Conservation (phyloP, 176 grass and related monocot species). For the Tuctoria greenei region DNA sequence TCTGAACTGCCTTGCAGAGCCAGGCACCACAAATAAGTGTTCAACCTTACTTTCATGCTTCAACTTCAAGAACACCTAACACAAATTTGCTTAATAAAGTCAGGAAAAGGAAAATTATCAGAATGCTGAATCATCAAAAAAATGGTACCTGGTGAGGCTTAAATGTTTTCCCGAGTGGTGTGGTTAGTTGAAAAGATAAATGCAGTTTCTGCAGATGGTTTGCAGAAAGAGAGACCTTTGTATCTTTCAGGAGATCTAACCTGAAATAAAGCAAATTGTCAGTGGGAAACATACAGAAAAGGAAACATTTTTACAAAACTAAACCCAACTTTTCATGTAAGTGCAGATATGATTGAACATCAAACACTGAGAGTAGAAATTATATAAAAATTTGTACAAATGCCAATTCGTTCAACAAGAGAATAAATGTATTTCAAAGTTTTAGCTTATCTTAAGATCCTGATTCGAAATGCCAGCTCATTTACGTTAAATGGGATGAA, state of each 20-base stretch:
- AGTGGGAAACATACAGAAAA: conserved; percentile 17
- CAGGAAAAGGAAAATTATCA: conserved; percentile 4
- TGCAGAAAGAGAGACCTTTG: conserved; percentile 60
- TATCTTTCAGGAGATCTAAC: conserved; percentile 78
- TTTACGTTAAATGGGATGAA: not conserved
- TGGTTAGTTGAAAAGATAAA: conserved; percentile 75
- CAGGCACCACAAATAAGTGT: conserved; percentile 78
- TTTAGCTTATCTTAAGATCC: not conserved
- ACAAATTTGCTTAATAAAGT: conserved; percentile 38
- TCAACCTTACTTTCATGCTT: conserved; percentile 93
- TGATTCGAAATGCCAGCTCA: not conserved
- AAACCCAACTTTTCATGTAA: conserved; percentile 3
- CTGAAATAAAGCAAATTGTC: conserved; percentile 45
- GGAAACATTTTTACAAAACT: not conserved
- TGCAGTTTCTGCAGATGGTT: conserved; percentile 89
- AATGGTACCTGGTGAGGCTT: conserved; percentile 90
- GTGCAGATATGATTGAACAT: not conserved
- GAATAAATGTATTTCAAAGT: conserved; percentile 23
- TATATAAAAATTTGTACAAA: not conserved
- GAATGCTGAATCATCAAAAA: conserved; percentile 13
- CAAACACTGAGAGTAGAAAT: not conserved
- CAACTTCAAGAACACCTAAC: conserved; percentile 81
- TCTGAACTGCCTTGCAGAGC: conserved; percentile 77
- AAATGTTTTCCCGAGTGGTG: conserved; percentile 71
- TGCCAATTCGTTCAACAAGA: not conserved